A percentile compares a stretch with the other conserved stretches of the same genome.
Evolutionary conservation across 495 filamentous ascomycete genomes (phyloP).

Genomic region (Talaromyces ruber): DNA sequence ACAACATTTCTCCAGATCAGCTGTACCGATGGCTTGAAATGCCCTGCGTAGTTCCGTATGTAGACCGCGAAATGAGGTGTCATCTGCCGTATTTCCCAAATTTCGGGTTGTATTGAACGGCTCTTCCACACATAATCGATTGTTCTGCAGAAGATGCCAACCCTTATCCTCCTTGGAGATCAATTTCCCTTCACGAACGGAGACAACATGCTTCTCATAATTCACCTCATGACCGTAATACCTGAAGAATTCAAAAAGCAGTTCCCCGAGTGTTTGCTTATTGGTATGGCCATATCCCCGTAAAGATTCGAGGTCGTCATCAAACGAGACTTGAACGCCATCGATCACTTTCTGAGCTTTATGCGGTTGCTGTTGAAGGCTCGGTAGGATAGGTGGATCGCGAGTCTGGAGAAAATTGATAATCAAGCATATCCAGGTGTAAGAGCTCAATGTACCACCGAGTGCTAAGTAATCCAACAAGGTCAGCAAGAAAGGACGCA

Average conservation of each 20-base stretch:
- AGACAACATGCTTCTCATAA: constrained; percentile 76
- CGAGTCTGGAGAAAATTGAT: constrained; percentile 92
- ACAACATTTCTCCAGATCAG: constrained; percentile 70
- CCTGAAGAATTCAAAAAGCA: constrained; percentile 90
- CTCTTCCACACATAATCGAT: constrained; percentile 89
- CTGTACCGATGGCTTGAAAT: constrained; percentile 68
- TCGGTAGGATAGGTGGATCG: constrained; percentile 78
- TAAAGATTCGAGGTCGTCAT: constrained; percentile 70
- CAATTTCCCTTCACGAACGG: constrained; percentile 74
- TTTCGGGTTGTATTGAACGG: constrained; percentile 94
- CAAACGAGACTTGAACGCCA: constrained; percentile 65
- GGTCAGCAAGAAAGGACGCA: neutral
- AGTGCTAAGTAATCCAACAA: constrained; percentile 45
- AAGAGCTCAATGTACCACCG: constrained; percentile 92
- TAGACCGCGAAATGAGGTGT: constrained; percentile 82
- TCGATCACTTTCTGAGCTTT: constrained; percentile 49
- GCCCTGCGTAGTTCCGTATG: constrained; percentile 85
- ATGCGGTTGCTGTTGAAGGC: constrained; percentile 70
- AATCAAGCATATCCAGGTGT: constrained; percentile 99
- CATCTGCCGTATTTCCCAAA: constrained; percentile 92
- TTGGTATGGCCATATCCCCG: constrained; percentile 69
- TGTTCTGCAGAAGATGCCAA: constrained; percentile 70
- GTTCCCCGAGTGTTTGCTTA: constrained; percentile 69
- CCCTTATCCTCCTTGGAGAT: constrained; percentile 80
- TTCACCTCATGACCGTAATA: constrained; percentile 91